Evolutionary conservation across 306 rosid species (phyloP), one percentile per base, ranked within the genome.

Genomic region (Trichosanthes cucumerina): DNA sequence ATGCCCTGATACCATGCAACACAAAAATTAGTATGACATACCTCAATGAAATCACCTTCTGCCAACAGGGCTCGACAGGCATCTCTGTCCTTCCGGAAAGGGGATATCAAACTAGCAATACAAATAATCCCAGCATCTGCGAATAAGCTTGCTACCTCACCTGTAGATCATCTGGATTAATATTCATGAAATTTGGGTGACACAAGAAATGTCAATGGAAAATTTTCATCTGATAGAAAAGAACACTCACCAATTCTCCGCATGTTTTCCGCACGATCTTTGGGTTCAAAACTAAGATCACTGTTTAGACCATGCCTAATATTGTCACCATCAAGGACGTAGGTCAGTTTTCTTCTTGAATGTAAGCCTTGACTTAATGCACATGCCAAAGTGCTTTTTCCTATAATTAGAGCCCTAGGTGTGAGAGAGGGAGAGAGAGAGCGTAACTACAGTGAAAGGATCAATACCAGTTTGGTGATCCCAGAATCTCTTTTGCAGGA

Each of bases 81-180:
- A 80, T 88, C 97, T 89, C 99, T 87, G 75, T 95, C 97, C 83
- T 83, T 91, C 83, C 68, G 87, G 85, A 91, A 95, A 39, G 99
- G 99, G 76, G 99, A 92, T 85, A 95, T 95, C 82, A 95, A 87
- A 80, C 99, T 91, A 64, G 97, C 87, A 80, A 92, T 88, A 86
- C 99, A 92, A 86, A 95, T 92, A 80, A 90, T 60, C 76, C 99
- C 97, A 72, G 99, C 93, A 92, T 95, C 99, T 52, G 99, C 97
- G 84, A 95, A 90, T 52, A 95, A 93, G 88, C 90, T 95, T 80
- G 99, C 97, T 43, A 95, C 99, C 88, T 95, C 97, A 39, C 97
- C 99, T 95, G 69, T 62, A 53, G 83, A 77, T 60, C 33, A 36
- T 19, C 78, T 65, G 18, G 81, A n/a, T 63, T 81, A 62, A 66